Conservation (phyloP, 495 filamentous ascomycete species). For the Neurospora cerealis region DNA sequence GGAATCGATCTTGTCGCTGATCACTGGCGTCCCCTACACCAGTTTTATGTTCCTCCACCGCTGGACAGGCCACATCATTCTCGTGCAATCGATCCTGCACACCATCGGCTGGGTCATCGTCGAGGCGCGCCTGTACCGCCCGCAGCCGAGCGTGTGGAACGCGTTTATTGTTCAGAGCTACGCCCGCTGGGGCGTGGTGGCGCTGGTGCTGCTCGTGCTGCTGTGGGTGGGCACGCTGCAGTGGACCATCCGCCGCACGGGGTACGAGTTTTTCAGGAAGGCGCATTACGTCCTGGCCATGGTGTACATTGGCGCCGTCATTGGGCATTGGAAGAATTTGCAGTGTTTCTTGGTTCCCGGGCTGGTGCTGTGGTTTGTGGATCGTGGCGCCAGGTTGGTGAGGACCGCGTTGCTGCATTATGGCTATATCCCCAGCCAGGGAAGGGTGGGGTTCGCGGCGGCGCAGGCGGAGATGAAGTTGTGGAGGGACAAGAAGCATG, state of each 20-base stretch:
- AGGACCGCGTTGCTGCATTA: constrained; percentile 46
- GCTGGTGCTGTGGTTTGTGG: constrained; percentile 46
- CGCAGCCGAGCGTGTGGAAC: constrained; percentile 46
- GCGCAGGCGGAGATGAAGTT: constrained; percentile 37
- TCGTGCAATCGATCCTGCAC: constrained; percentile 50
- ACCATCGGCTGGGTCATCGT: constrained; percentile 57
- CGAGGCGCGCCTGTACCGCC: constrained; percentile 51
- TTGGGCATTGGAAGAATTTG: constrained; percentile 55
- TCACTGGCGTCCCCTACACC: constrained; percentile 58
- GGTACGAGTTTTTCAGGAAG: constrained; percentile 60
- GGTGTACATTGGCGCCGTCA: constrained; percentile 57
- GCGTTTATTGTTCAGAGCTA: constrained; percentile 45
- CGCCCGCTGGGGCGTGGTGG: constrained; percentile 56
- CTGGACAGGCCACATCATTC: constrained; percentile 55
- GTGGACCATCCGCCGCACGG: constrained; percentile 44
- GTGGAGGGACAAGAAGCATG: constrained; percentile 39
- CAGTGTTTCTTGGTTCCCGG: constrained; percentile 54
- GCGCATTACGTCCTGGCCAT: constrained; percentile 53
- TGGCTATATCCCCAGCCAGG: constrained; percentile 22
- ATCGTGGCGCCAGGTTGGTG: constrained; percentile 40
- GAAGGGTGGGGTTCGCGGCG: constrained; percentile 35
- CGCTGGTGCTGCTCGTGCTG: constrained; percentile 46
- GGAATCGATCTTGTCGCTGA: constrained; percentile 48
- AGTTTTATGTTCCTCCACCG: constrained; percentile 62
- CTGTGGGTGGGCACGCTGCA: constrained; percentile 45